Conservation (phyloP, 192 early-diverging fungal species). For the Polychytrium aggregatum region DNA sequence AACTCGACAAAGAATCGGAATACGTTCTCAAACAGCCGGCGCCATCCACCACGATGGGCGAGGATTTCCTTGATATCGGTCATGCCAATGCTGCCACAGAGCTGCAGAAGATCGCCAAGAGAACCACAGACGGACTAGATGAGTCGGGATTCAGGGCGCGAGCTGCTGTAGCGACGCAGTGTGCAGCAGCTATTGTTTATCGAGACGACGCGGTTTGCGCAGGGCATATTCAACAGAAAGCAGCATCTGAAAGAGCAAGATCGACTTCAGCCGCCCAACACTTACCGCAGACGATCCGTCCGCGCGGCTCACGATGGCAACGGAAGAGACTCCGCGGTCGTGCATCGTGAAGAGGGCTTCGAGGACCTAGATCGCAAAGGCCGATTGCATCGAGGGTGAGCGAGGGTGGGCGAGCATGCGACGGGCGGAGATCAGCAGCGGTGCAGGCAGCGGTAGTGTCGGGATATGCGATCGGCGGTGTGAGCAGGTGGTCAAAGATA, state of each 20-base stretch:
- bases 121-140: not conserved
- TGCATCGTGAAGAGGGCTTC: constrained; percentile 44
- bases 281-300: constrained; percentile 3
- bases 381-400: too few species aligned
- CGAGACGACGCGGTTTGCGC: not conserved
- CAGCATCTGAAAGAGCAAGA: too few species aligned
- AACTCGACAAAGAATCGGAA: constrained; percentile 33
- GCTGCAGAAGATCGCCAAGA: constrained; percentile 2
- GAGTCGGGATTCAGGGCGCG: not conserved
- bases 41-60: constrained; percentile 23
- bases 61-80: constrained; percentile 42
- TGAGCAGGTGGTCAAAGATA: not conserved
- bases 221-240: not conserved
- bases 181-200: not conserved
- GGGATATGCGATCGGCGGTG: not conserved
- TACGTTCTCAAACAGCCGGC: constrained; percentile 19
- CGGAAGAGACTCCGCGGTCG: constrained; percentile 24
- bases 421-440: too few species aligned
- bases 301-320: constrained; percentile 30
- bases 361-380: too few species aligned
- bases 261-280: too few species aligned
- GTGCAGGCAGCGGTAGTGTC: not conserved
- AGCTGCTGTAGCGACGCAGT: not conserved
- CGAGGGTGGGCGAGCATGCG: too few species aligned
- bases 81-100: constrained; percentile 25